These are phyloP conservation scores for Aureobasidium sp. DNA, from an alignment of 2,329 filamentous ascomycete genomes.

Conservation along the genomic window DNA sequence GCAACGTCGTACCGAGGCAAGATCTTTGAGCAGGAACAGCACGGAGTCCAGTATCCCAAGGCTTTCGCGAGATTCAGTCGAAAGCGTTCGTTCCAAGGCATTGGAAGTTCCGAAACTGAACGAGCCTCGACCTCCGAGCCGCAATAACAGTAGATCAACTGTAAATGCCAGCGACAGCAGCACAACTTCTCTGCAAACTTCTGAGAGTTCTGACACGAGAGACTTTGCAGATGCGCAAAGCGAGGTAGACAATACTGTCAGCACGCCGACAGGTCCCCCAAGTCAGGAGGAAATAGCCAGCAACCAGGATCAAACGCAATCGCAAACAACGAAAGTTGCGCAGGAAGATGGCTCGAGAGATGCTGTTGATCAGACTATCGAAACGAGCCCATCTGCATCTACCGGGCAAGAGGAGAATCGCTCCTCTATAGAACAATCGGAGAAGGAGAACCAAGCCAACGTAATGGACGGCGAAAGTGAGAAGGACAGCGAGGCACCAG, in stretches of 20 bases:
- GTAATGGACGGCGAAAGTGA: not conserved
- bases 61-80: constrained; percentile 1
- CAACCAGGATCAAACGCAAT: not conserved
- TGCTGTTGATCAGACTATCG: not conserved
- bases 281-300: not conserved
- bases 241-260: not conserved
- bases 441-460: not conserved
- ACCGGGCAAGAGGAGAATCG: not conserved
- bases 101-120: constrained; percentile 1
- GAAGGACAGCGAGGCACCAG: not conserved
- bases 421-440: not conserved
- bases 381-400: not conserved
- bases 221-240: constrained; percentile 10
- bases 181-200: not conserved
- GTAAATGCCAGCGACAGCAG: not conserved
- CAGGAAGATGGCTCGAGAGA: not conserved
- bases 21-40: not conserved
- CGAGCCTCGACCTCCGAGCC: constrained; percentile 2
- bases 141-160: not conserved
- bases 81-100: not conserved
- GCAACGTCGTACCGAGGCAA: not conserved
- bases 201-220: constrained; percentile 3
- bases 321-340: not conserved
- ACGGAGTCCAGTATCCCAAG: constrained; percentile 2
- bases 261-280: not conserved